phyloP scores from a whole-genome alignment of 768 basidiomycete genomes.

The Suillus discolor region DNA sequence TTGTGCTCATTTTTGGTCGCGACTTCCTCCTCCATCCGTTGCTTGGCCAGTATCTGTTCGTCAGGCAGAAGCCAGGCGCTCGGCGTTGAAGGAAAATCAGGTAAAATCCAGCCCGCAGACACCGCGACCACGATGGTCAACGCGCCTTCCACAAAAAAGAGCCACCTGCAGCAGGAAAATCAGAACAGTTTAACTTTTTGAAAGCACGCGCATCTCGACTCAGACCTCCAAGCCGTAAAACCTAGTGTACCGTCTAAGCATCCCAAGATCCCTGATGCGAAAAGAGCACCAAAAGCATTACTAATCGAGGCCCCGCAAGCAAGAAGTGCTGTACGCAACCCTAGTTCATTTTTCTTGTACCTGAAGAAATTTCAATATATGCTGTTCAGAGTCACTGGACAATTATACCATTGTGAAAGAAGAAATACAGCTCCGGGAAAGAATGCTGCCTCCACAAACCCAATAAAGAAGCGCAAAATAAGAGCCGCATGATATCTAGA shows the following conservation, averaged over 20 bases:
- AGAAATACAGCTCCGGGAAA: slow-evolving; percentile 70
- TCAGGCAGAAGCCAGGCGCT: slow-evolving; percentile 56
- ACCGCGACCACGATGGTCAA: slow-evolving; percentile 55
- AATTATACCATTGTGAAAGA: slow-evolving; percentile 58
- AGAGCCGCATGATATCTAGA: slow-evolving; percentile 59
- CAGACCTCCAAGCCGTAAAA: slow-evolving; percentile 45
- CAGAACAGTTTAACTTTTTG: background rate
- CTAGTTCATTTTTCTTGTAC: slow-evolving; percentile 70
- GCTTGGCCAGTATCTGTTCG: slow-evolving; percentile 55
- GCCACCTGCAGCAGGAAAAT: slow-evolving; percentile 48
- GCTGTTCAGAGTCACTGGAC: no score
- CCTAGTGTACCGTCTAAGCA: slow-evolving; percentile 71
- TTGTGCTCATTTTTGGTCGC: slow-evolving; percentile 51
- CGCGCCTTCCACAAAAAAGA: slow-evolving; percentile 67
- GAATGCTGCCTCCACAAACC: slow-evolving; percentile 68
- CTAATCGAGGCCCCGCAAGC: slow-evolving; percentile 72
- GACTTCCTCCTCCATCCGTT: slow-evolving; percentile 63
- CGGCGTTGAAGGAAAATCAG: slow-evolving; percentile 69
- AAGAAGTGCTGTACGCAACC: slow-evolving; percentile 63
- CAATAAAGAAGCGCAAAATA: slow-evolving; percentile 75
- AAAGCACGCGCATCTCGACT: background rate
- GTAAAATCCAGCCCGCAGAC: slow-evolving; percentile 61
- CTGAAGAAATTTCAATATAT: background rate
- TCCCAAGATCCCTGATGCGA: slow-evolving; percentile 73
- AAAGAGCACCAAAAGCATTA: slow-evolving; percentile 79